Base-by-base conservation (phyloP, 495 filamentous ascomycete genomes). In the Penicillium maclennaniae region DNA sequence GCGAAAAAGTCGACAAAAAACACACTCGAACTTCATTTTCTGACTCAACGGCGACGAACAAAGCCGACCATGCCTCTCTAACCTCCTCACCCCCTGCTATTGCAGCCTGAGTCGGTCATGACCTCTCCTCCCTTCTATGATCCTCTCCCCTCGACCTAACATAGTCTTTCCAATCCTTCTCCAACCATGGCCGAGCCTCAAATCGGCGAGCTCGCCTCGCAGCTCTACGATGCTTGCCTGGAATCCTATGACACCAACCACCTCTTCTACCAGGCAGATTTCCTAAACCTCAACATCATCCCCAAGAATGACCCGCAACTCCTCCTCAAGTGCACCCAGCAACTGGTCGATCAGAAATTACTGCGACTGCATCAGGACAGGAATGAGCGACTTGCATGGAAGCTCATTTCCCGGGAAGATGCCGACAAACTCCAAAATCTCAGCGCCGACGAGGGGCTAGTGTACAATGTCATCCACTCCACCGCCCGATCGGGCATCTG, bases 401-500 rank as follows among this genome's bases (percentile, higher is more conserved):
- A 78, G 65, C 69, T 85, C 49, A 82, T 87, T 47, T 79, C 80
- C 38, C 72, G 76, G 45, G 84, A 84, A 53, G 86, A 89, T 63
- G 87, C 87, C 45, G 79, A 83, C 55, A 89, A 86, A 72, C 86
- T 88, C 65, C 82, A 82, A 45, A 73, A 74, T 49, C 79, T 89
- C 23, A 81, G 68, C 55, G 61, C 71, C 42, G 88, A 95, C 55
- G 89, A 95, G 62, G 80, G 81, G 56, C 71, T 95, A 47, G 83
- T 97, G 4, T 97, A 92, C 78, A 79, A 81, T 51, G 81, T 86
- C 54, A 92, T 98, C 59, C 92, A 97, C 61, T 83, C 87, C 45
- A 83, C 86, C 21, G 87, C 83, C 21, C 78, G 78, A 39, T 85
- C 91, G 53, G 95, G 92, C 25, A 87, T 95, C 49, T 98, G 93